A percentile compares a stretch with the other conserved stretches of the same genome.
Evolutionary conservation across 1,139 yeast species (phyloP).

Genomic region (Trichomonascaceae sp.): DNA sequence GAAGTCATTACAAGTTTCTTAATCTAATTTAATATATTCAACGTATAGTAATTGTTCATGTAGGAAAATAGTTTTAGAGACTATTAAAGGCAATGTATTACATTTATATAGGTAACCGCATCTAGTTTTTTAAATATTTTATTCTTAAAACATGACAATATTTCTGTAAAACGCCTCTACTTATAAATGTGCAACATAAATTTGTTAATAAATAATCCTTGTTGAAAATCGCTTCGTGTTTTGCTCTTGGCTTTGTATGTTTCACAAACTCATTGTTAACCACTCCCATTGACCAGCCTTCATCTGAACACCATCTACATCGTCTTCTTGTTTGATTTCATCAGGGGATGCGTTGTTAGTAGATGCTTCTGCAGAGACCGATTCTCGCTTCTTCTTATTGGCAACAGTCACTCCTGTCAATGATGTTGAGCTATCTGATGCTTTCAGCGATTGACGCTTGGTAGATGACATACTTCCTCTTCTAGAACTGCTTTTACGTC

Average conservation of each 20-base stretch:
- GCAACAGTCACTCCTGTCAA: slow-evolving; percentile 3
- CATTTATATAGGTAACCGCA: neutral
- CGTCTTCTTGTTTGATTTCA: slow-evolving; percentile 1
- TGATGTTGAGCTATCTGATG: neutral
- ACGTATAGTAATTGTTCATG: neutral
- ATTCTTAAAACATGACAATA: neutral
- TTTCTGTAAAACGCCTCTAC: neutral
- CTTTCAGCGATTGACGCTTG: slow-evolving; percentile 7
- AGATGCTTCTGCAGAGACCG: neutral
- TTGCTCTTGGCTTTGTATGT: neutral
- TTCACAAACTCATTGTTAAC: slow-evolving; percentile 31
- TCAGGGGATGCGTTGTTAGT: neutral
- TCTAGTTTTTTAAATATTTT: too few species aligned
- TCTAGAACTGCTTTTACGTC: slow-evolving; percentile 14
- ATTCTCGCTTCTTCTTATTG: neutral
- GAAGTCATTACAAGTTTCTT: neutral
- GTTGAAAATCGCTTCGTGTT: neutral
- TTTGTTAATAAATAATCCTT: neutral
- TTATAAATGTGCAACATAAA: neutral
- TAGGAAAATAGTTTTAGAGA: neutral
- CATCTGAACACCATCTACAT: neutral
- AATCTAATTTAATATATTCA: neutral
- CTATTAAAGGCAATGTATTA: neutral
- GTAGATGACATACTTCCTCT: slow-evolving; percentile 14
- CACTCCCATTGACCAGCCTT: slow-evolving; percentile 30